These are phyloP conservation scores for Pseudogymnoascus sp. DNA, from an alignment of 2,329 filamentous ascomycete genomes.

Conservation along the genomic window DNA sequence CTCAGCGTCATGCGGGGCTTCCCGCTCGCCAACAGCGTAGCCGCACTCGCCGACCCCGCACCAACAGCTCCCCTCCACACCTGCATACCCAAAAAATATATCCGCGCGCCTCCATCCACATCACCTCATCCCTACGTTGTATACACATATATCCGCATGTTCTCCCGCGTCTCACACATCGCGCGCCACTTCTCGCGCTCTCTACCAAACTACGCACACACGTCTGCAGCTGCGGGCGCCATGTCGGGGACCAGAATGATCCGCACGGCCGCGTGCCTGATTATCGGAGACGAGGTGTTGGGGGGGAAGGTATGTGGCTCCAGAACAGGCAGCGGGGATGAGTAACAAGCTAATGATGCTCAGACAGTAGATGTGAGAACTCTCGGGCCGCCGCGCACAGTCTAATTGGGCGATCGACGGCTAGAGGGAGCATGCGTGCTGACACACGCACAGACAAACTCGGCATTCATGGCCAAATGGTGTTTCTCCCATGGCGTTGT, in stretches of 20 bases:
- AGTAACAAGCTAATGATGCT: background rate
- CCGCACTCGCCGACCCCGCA: background rate
- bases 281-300: conserved; percentile 95
- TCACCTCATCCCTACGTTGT: background rate
- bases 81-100: background rate
- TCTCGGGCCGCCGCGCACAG: background rate
- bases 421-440: background rate
- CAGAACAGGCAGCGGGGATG: background rate
- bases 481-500: conserved; percentile 55
- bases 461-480: conserved; percentile 55
- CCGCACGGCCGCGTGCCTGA: conserved; percentile 81
- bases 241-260: conserved; percentile 49
- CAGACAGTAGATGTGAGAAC: conserved; percentile 2
- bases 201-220: conserved; percentile 46
- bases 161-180: conserved; percentile 65
- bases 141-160: conserved; percentile 44
- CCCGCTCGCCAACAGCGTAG: background rate
- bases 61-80: background rate
- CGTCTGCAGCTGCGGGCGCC: conserved; percentile 18
- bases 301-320: conserved; percentile 58
- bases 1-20: background rate
- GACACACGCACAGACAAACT: conserved; percentile 45
- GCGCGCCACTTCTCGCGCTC: conserved; percentile 61
- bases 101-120: background rate
- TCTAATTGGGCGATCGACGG: conserved; percentile 19